A percentile compares a stretch with the other conserved stretches of the same genome.
phyloP scores from a whole-genome alignment of 1,139 yeast genomes.

The Protomyces lactucae-debilis region DNA sequence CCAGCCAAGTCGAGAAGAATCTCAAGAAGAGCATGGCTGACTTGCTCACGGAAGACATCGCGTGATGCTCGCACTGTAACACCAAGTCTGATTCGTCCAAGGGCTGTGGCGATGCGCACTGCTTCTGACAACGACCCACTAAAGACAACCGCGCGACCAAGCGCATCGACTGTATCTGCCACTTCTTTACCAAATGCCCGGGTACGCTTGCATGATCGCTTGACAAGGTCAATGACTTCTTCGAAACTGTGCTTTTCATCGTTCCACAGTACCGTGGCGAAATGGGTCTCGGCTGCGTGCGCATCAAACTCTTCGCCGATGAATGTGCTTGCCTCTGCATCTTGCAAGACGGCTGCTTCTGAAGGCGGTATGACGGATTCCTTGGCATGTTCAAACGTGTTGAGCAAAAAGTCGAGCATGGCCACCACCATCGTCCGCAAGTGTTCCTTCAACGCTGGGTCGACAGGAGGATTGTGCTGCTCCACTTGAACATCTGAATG shows the following conservation, averaged over 20 bases:
- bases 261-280: slow-evolving; percentile 53
- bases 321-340: slow-evolving; percentile 3
- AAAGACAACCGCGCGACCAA: slow-evolving; percentile 67
- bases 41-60: slow-evolving; percentile 73
- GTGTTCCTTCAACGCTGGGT: slow-evolving; percentile 37
- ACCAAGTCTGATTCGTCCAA: slow-evolving; percentile 59
- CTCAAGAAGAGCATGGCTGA: slow-evolving; percentile 63
- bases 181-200: slow-evolving; percentile 71
- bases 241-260: slow-evolving; percentile 72
- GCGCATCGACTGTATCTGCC: slow-evolving; percentile 55
- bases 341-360: slow-evolving; percentile 5
- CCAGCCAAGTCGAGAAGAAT: slow-evolving; percentile 63
- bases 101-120: slow-evolving; percentile 50
- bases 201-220: slow-evolving; percentile 59
- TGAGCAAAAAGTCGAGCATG: slow-evolving; percentile 68
- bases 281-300: slow-evolving; percentile 41
- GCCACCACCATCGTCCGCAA: slow-evolving; percentile 47
- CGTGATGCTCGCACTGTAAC: slow-evolving; percentile 62
- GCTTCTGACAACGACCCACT: slow-evolving; percentile 52
- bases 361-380: slow-evolving; percentile 32
- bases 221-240: slow-evolving; percentile 66
- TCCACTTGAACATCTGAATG: slow-evolving; percentile 33
- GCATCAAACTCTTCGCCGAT: slow-evolving; percentile 6
- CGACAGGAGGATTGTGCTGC: slow-evolving; percentile 31
- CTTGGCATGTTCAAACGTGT: slow-evolving; percentile 52